These are phyloP conservation scores for Hordeum vulgare DNA, from an alignment of 176 grass and related monocot species.

Conservation along the genomic window MorexV3_pseudomolecules_assembly NC_058518.1:137584081-137584580, in stretches of 20 bases:
- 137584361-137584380: slow-evolving; percentile 54
- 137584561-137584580: slow-evolving; percentile 28
- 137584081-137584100: slow-evolving; percentile 89
- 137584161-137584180: neutral
- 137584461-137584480: slow-evolving; percentile 44
- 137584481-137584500: slow-evolving; percentile 42
- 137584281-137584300: slow-evolving; percentile 65
- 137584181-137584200: slow-evolving; percentile 35
- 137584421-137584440: slow-evolving; percentile 23
- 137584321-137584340: slow-evolving; percentile 62
- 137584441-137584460: slow-evolving; percentile 14
- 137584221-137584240: slow-evolving; percentile 56
- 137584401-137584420: slow-evolving; percentile 44
- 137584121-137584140: slow-evolving; percentile 47
- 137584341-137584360: slow-evolving; percentile 50
- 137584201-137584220: slow-evolving; percentile 51
- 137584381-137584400: slow-evolving; percentile 61
- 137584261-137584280: slow-evolving; percentile 56
- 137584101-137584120: slow-evolving; percentile 62
- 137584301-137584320: slow-evolving; percentile 69
- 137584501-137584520: slow-evolving; percentile 82
- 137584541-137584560: slow-evolving; percentile 65
- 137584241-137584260: slow-evolving; percentile 56
- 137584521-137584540: slow-evolving; percentile 55
- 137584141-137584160: slow-evolving; percentile 51